Percentiles rank a stretch among this genome's conserved stretches.
Conservation (phyloP, 257 asterid species). For the Solanum piurae region DNA sequence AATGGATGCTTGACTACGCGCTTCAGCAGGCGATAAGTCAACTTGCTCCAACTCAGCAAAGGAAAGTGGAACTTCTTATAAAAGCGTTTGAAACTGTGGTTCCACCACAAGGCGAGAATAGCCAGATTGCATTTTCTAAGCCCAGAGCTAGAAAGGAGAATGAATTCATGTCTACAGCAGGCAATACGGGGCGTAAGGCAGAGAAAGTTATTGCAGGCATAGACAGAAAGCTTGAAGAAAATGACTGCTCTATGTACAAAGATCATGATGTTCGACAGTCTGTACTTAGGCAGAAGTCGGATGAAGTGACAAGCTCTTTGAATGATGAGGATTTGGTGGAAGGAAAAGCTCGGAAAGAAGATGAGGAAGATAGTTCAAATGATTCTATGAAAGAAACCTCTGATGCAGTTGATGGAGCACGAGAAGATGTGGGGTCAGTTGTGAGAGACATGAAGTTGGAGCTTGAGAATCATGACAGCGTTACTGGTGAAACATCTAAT, state of each 20-base stretch:
- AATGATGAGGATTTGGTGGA: not conserved
- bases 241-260: not conserved
- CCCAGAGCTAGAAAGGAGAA: not conserved
- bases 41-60: slow-evolving; percentile 91
- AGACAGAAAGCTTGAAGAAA: not conserved
- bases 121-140: slow-evolving; percentile 21
- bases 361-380: not conserved
- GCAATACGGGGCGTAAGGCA: not conserved
- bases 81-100: slow-evolving; percentile 93
- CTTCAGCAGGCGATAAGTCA: slow-evolving; percentile 79
- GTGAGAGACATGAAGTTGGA: not conserved
- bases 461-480: not conserved
- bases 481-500: not conserved
- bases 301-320: not conserved
- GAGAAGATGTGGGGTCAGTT: not conserved
- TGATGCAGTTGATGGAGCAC: not conserved
- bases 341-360: not conserved
- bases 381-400: not conserved
- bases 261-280: not conserved
- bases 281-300: not conserved
- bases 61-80: slow-evolving; percentile 71
- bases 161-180: not conserved
- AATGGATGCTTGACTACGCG: slow-evolving; percentile 98
- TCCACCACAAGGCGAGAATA: slow-evolving; percentile 46
- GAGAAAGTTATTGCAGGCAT: not conserved